phyloP scores from a whole-genome alignment of 495 filamentous ascomycete genomes.

The Penicillium atrosanguineum region DNA sequence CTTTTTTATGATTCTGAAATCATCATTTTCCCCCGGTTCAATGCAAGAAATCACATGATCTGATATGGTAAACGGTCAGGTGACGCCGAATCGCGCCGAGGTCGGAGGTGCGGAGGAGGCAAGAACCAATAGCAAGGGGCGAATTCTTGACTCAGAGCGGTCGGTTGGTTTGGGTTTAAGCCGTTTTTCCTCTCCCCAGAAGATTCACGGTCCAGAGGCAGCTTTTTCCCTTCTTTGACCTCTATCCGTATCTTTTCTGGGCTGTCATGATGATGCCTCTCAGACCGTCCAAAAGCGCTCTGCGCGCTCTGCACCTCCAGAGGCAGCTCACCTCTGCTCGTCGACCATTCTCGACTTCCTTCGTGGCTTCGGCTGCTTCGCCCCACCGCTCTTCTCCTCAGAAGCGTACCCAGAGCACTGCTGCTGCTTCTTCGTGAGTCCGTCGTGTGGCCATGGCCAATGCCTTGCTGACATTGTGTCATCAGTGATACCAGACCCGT shows the following conservation, averaged over 20 bases:
- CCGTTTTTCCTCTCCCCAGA: conserved; percentile 27
- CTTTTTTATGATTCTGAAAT: too few relatives aligned
- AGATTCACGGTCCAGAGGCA: conserved; percentile 20
- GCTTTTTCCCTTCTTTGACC: conserved; percentile 17
- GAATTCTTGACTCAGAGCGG: conserved; percentile 29
- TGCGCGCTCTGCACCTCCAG: conserved; percentile 45
- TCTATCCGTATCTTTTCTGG: conserved; percentile 15
- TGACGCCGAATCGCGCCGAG: conserved; percentile 17
- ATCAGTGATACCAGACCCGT: conserved; percentile 48
- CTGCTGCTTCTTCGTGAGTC: conserved; percentile 46
- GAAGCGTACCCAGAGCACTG: conserved; percentile 52
- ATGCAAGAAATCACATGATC: conserved; percentile 6
- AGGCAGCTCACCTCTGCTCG: conserved; percentile 38
- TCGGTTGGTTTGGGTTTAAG: conserved; percentile 23
- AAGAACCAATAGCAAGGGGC: conserved; percentile 25
- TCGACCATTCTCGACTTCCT: conserved; percentile 42
- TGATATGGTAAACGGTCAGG: background rate
- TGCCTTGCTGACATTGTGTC: background rate
- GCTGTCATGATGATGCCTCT: conserved; percentile 45
- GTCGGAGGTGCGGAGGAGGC: conserved; percentile 32
- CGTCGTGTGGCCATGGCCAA: background rate
- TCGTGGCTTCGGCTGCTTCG: conserved; percentile 41
- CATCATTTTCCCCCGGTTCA: too few relatives aligned
- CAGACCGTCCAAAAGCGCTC: conserved; percentile 47
- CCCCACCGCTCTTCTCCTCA: conserved; percentile 45